Evolutionary conservation across 208 protist species (phyloP), one percentile per base, ranked within the genome.

Genomic region (Strigomonas culicis): DNA sequence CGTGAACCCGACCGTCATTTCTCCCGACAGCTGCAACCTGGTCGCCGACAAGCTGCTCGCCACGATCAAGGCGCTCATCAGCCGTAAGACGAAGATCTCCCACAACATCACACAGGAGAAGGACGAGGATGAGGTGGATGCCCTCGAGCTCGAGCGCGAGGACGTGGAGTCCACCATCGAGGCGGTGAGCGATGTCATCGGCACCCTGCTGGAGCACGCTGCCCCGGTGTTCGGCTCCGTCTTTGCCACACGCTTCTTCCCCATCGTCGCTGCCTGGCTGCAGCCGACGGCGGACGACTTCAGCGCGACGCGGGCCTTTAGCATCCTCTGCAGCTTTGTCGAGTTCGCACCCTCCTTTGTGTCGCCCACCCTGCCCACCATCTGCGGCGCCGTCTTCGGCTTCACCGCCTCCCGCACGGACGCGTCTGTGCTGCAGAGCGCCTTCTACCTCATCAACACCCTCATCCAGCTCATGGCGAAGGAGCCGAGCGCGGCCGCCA

Each of bases 41-140:
- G 78, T 94, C 32, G 77, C 81, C 49, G 79, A 88, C 50, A 92
- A 92, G 58, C 71, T 96, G 19, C 71, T 86, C 56, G 75, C 69
- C 0, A 78, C 82, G 25, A 71, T 96, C 46, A 60, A 79, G 36
- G 74, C 69, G 21, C 69, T 84, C 11, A 63, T 90, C 44, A 77
- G 87, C 59, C 64, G 70, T 56, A 83, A 87, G 17, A 30, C 57
- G 22, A 62, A 84, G 58, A 81, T 75, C 68, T 31, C 86, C 49
- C 39, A 70, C 60, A 86, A 77, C 53, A 84, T 82, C 47, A 64
- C 66, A 11, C 56, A 62, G 17, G 86, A 96, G 69, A 70, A 90
- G 55, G 90, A 96, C 49, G 90, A 96, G 68, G 90, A 96, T 56
- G 87, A 92, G 67, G 61, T 93, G 25, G 90, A 96, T 64, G 62